Evolutionary conservation across 345 rosid genomes (phyloP).

Genomic region (Sonneratia alba): DNA sequence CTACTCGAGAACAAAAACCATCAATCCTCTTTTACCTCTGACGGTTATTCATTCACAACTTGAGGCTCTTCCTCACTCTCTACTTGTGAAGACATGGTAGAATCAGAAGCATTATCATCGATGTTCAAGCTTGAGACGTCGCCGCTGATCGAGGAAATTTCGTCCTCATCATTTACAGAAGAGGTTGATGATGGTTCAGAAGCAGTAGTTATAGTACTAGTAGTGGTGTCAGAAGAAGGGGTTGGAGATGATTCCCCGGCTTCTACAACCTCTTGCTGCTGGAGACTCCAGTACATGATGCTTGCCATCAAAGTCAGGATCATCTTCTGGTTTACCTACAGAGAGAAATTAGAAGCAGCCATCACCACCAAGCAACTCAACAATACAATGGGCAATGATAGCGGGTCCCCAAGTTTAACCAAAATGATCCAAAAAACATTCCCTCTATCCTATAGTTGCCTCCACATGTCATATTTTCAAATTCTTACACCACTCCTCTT

Average conservation of each 20-base stretch:
- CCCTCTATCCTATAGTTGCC: too few species aligned
- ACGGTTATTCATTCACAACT: not conserved
- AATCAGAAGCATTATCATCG: conserved; percentile 57
- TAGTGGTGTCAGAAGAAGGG: conserved; percentile 24
- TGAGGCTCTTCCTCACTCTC: conserved; percentile 42
- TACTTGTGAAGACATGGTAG: conserved; percentile 29
- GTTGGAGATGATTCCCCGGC: conserved; percentile 38
- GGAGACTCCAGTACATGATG: conserved; percentile 79
- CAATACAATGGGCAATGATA: not conserved
- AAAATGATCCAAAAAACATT: too few species aligned
- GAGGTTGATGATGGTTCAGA: conserved; percentile 43
- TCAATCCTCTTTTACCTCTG: not conserved
- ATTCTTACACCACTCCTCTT: not conserved
- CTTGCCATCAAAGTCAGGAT: conserved; percentile 74
- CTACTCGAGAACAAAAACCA: not conserved
- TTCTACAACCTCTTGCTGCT: conserved; percentile 20
- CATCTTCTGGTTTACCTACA: conserved; percentile 96
- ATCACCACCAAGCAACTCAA: not conserved
- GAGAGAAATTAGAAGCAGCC: not conserved
- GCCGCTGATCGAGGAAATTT: conserved; percentile 47
- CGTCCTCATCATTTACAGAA: conserved; percentile 65
- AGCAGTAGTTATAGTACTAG: conserved; percentile 38
- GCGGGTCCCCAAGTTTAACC: not conserved
- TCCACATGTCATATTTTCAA: not conserved
- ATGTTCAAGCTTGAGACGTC: conserved; percentile 38